Evolutionary conservation across 1,284 basidiomycete genomes (phyloP).

Genomic region (Veloboletus limbatus): DNA sequence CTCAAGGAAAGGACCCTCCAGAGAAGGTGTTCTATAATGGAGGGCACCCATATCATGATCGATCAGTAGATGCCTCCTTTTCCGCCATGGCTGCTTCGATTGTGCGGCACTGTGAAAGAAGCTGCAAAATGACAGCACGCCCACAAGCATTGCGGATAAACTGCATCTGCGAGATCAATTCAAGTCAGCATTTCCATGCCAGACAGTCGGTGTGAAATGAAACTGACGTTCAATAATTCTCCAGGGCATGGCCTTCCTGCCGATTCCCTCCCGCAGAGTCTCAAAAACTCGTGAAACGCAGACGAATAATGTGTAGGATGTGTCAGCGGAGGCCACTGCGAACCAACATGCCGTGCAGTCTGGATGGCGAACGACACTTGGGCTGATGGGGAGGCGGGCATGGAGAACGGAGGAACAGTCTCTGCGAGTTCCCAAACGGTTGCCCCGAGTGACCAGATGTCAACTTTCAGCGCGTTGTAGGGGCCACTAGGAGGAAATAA

Average conservation of each 20-base stretch:
- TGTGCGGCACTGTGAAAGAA: slow-evolving; percentile 63
- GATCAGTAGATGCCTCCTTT: slow-evolving; percentile 32
- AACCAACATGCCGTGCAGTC: slow-evolving; percentile 44
- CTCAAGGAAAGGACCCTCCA: not conserved
- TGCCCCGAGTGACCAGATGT: slow-evolving; percentile 78
- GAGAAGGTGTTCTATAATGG: not conserved
- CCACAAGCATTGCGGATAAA: slow-evolving; percentile 69
- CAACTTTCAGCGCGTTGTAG: slow-evolving; percentile 72
- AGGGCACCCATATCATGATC: not conserved
- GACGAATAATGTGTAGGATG: slow-evolving; percentile 61
- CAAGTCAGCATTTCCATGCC: slow-evolving; percentile 22
- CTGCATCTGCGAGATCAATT: slow-evolving; percentile 37
- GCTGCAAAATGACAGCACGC: slow-evolving; percentile 58
- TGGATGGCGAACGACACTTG: slow-evolving; percentile 35
- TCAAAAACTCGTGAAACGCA: slow-evolving; percentile 71
- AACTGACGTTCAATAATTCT: slow-evolving; percentile 60
- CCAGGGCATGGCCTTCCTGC: slow-evolving; percentile 53
- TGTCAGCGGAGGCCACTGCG: slow-evolving; percentile 62
- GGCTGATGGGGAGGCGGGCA: slow-evolving; percentile 29
- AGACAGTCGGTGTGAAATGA: not conserved
- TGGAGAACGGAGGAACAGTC: slow-evolving; percentile 67
- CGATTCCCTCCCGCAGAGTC: slow-evolving; percentile 60
- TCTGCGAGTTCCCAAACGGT: slow-evolving; percentile 81
- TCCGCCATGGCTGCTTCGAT: slow-evolving; percentile 57
- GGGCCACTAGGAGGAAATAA: slow-evolving; percentile 43